phyloP scores from a whole-genome alignment of 2,329 filamentous ascomycete species.

The Pseudogymnoascus sp. region DNA sequence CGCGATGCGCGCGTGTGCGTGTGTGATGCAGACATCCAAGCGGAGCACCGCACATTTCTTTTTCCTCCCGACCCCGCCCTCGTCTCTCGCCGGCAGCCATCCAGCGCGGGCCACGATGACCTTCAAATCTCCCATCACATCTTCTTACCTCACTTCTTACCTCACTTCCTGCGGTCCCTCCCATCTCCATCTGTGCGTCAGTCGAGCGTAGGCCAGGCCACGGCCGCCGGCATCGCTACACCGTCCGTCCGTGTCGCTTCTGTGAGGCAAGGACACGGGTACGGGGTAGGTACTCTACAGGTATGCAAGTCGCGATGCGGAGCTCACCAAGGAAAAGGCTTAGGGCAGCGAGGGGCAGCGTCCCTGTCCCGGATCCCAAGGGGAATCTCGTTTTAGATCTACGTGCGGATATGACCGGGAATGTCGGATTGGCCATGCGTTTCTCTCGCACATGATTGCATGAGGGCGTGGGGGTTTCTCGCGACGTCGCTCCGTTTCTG shows the following conservation, averaged over 20 bases:
- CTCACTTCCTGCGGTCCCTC: not conserved
- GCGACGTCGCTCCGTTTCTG: not conserved
- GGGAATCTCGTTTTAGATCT: constrained; percentile 1
- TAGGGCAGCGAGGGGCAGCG: not conserved
- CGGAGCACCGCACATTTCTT: not conserved
- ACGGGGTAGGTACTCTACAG: not conserved
- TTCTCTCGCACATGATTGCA: not conserved
- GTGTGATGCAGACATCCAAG: not conserved
- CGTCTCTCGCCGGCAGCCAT: not conserved
- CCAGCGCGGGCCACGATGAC: constrained; percentile 1
- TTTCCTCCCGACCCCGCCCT: not conserved
- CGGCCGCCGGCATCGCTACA: not conserved
- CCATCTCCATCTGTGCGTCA: not conserved
- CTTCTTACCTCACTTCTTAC: not conserved
- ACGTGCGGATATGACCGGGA: not conserved
- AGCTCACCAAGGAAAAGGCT: not conserved
- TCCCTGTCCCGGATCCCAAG: not conserved
- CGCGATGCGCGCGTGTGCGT: constrained; percentile 1
- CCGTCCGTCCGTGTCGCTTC: not conserved
- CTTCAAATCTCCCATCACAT: not conserved
- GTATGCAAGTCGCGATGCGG: not conserved
- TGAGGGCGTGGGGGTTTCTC: constrained; percentile 1
- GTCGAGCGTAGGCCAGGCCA: not conserved
- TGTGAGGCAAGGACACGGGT: not conserved
- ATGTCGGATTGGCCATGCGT: not conserved